Evolutionary conservation across 441 rosid genomes (phyloP).

Genomic region (Sinapis alba): DNA sequence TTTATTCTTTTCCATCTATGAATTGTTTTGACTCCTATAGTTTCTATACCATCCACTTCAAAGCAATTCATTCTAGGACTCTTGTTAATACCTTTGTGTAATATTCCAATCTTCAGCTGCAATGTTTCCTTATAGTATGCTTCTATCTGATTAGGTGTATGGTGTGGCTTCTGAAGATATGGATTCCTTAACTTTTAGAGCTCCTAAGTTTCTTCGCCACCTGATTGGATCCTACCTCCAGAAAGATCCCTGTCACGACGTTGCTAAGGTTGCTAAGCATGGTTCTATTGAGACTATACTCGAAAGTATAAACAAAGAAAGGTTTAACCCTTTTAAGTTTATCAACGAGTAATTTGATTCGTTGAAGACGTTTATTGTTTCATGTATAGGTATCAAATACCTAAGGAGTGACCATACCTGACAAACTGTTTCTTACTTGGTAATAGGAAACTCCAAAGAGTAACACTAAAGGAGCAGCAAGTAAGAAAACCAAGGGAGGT

Average conservation of each 20-base stretch:
- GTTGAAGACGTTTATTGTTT: no score
- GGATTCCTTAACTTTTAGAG: conserved; percentile 97
- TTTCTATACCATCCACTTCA: not conserved
- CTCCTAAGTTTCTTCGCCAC: conserved; percentile 93
- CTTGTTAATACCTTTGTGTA: conserved; percentile 16
- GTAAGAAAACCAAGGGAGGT: conserved; percentile 63
- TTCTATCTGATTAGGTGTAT: conserved; percentile 58
- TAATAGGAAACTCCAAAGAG: conserved; percentile 52
- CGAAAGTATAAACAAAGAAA: conserved; percentile 82
- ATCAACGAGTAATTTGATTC: no score
- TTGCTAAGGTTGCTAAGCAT: conserved; percentile 83
- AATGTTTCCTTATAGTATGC: no score
- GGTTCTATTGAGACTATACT: conserved; percentile 84
- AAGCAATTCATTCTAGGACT: not conserved
- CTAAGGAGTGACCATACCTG: no score
- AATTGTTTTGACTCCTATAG: not conserved
- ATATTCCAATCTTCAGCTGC: conserved; percentile 7
- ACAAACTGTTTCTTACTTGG: conserved; percentile 10
- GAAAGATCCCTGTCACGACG: conserved; percentile 89
- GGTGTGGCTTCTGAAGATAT: conserved; percentile 99
- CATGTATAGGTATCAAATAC: no score
- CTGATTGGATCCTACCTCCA: conserved; percentile 98
- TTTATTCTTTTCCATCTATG: no score
- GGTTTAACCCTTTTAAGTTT: conserved; percentile 44
- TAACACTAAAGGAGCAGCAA: conserved; percentile 48